Evolutionary conservation across 108 stramenopile species (phyloP), one percentile per base, ranked within the genome.

Genomic region (Conticribra guillardii): DNA sequence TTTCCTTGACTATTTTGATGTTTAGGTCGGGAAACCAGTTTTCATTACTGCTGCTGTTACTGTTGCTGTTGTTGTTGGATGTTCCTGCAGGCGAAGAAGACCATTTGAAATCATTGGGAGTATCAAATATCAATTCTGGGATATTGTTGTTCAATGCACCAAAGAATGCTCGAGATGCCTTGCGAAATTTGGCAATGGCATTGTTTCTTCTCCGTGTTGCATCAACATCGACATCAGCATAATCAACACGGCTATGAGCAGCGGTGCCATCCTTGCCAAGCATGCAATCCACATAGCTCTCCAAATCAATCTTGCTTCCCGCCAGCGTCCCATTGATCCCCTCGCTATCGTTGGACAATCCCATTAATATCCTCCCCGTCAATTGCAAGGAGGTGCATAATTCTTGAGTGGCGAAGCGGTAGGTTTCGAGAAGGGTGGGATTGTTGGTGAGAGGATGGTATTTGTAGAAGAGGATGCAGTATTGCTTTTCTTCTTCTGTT

Each of bases 321-420:
- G 89, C 76, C 52, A 95, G 62, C 4, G 91, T 92, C 44, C 94
- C 94, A 64, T 95, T 95, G 61, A 95, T 86, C 3, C 94, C 94
- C 64, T 95, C 94, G 1, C 79, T 68, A 60, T 80, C 57, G 19
- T 83, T 63, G 16, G 79, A 84, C 30, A 88, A 75, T 52, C 89
- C 91, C 31, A 95, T 69, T 18, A 92, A 65, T 28, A 93, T 85
- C 31, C 92, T 52, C 11, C 94, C 94, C 18, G 76, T 82, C 19
- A 95, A 52, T 1, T 79, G 7, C n/a, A 92, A 70, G 2, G 70
- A 49, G 17, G 21, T 52, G 54, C 90, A 90, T 23, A 91, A 69
- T n/a, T 63, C 52, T 52, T 87, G 79, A 50, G 85, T 63, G 17
- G 87, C 83, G 5, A 34, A 33, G 18, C 86, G 85, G 56, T 87